These are phyloP conservation scores for Daldinia caldariorum DNA, from an alignment of 495 filamentous ascomycete species.

Conservation along the genomic window DNA sequence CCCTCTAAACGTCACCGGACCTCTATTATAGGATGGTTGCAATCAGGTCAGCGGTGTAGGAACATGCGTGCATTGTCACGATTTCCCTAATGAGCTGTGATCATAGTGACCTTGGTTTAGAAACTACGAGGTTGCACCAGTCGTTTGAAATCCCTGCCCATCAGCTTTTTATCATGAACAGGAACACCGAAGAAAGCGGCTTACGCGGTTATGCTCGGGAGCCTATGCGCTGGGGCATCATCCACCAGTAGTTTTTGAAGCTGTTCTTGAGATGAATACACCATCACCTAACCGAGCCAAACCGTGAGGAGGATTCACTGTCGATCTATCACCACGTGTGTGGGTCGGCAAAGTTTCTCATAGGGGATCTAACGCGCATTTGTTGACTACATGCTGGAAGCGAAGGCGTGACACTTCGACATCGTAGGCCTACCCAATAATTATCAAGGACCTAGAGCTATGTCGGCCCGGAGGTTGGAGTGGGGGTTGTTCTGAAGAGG, in stretches of 20 bases:
- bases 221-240: constrained; percentile 41
- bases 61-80: constrained; percentile 29
- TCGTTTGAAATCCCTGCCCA: constrained; percentile 36
- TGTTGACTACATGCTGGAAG: constrained; percentile 32
- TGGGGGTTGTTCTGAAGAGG: constrained; percentile 31
- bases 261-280: constrained; percentile 43
- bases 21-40: constrained; percentile 42
- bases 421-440: constrained; percentile 35
- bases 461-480: constrained; percentile 36
- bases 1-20: constrained; percentile 42
- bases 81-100: constrained; percentile 37
- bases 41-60: constrained; percentile 40
- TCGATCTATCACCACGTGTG: constrained; percentile 47
- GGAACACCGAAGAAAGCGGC: constrained; percentile 18
- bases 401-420: constrained; percentile 41
- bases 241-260: constrained; percentile 30
- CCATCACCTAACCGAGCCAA: constrained; percentile 42
- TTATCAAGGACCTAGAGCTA: constrained; percentile 31
- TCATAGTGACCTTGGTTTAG: constrained; percentile 37
- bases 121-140: constrained; percentile 38
- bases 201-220: constrained; percentile 39
- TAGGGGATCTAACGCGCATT: constrained; percentile 36
- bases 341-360: constrained; percentile 40
- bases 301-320: constrained; percentile 36
- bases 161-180: constrained; percentile 20